Evolutionary conservation across 164 flowering plant species (phyloP).

Genomic region (Aristolochia contorta): DNA sequence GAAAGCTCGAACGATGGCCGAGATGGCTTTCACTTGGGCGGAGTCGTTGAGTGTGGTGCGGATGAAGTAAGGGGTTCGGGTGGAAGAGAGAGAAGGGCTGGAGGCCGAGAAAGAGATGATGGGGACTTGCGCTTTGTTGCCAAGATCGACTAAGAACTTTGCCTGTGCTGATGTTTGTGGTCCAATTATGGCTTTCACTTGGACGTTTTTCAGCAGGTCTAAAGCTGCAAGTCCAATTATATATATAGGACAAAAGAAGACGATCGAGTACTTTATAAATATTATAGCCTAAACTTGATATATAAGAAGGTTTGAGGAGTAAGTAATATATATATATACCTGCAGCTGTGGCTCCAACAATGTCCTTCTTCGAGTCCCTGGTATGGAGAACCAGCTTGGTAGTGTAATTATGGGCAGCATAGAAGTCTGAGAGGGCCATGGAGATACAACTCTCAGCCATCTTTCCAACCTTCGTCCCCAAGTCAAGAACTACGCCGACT

Average conservation of each 20-base stretch:
- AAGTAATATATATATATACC: no score
- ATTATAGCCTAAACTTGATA: no score
- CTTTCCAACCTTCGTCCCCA: slow-evolving; percentile 8
- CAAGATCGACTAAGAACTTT: slow-evolving; percentile 9
- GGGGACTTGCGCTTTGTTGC: slow-evolving; percentile 17
- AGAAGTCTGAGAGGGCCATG: slow-evolving; percentile 15
- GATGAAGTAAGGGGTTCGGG: slow-evolving; percentile 14
- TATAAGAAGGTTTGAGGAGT: neutral
- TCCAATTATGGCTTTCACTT: slow-evolving; percentile 14
- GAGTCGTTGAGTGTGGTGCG: slow-evolving; percentile 12
- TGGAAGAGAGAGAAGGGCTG: slow-evolving; percentile 14
- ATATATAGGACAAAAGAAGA: no score
- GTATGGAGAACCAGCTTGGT: slow-evolving; percentile 9
- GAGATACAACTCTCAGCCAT: slow-evolving; percentile 6
- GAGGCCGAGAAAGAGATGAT: slow-evolving; percentile 18
- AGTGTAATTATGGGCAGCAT: slow-evolving; percentile 2
- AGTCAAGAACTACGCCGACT: slow-evolving; percentile 12
- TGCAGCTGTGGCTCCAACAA: slow-evolving; percentile 9
- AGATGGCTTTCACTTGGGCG: slow-evolving; percentile 12
- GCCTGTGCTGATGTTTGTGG: slow-evolving; percentile 11
- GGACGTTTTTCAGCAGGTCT: slow-evolving; percentile 12
- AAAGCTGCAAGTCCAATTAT: slow-evolving; percentile 6
- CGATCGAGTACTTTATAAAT: no score
- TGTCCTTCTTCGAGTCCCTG: slow-evolving; percentile 7
- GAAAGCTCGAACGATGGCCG: slow-evolving; percentile 11